These are phyloP conservation scores for Phytophthora fragariaefolia DNA, from an alignment of 352 stramenopile genomes.

Conservation along the genomic window DNA sequence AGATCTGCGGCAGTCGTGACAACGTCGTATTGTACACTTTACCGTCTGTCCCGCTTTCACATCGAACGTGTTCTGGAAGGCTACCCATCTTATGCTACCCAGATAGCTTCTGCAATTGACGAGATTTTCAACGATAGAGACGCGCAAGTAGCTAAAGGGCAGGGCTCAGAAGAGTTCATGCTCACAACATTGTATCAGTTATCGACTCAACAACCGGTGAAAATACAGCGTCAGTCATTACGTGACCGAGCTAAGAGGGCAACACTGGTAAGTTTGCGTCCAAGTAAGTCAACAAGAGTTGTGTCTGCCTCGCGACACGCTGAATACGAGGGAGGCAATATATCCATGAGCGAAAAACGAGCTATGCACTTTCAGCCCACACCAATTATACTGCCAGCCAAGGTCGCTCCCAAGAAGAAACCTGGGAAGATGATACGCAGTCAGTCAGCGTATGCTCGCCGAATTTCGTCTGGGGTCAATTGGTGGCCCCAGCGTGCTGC, in stretches of 20 bases:
- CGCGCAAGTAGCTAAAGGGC: not conserved
- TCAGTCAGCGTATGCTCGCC: constrained; percentile 49
- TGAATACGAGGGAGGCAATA: constrained; percentile 31
- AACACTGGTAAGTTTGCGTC: constrained; percentile 8
- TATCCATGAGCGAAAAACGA: constrained; percentile 35
- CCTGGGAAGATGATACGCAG: constrained; percentile 43
- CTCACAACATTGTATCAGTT: constrained; percentile 63
- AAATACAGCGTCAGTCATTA: constrained; percentile 24
- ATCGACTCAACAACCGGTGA: constrained; percentile 24
- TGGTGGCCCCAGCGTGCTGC: constrained; percentile 15
- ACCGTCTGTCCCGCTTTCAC: constrained; percentile 66
- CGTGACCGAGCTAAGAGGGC: constrained; percentile 11
- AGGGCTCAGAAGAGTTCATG: constrained; percentile 48
- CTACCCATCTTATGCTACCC: constrained; percentile 53
- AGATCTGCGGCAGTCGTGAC: constrained; percentile 65
- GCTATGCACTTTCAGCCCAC: constrained; percentile 18
- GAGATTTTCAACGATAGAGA: constrained; percentile 54
- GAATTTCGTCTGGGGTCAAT: constrained; percentile 31
- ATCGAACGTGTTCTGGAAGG: constrained; percentile 66
- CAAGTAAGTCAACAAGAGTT: constrained; percentile 36
- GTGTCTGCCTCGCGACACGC: constrained; percentile 27
- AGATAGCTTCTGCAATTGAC: constrained; percentile 53
- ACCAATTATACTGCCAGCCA: constrained; percentile 18
- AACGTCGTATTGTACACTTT: constrained; percentile 67
- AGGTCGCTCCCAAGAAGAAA: not conserved